Evolutionary conservation across 2,329 filamentous ascomycete species (phyloP), one percentile per base, ranked within the genome.

Genomic region (Diaporthe velutina): DNA sequence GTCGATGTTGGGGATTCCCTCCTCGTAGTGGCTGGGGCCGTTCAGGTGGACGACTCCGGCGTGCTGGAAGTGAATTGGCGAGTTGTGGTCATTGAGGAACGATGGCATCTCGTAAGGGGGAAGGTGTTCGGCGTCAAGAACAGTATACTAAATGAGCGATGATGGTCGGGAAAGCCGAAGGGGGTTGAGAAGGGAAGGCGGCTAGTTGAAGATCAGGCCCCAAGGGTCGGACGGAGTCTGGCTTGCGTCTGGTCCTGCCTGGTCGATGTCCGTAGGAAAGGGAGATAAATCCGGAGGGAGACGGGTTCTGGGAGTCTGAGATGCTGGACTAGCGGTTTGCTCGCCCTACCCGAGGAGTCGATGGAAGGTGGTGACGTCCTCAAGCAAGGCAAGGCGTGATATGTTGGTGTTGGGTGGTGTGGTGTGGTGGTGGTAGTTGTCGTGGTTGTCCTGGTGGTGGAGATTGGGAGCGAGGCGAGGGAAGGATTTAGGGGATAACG

Each of bases 51-150:
- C 81, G 74, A 88, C 81, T 77, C 86, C 85, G 75, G 83, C 79
- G 79, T 84, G 82, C 75, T 83, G 83, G 73, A 82, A 83, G 79
- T 85, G 85, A 77, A 84, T 82, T 77, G 82, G 83, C 78, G 83
- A 82, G 82, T 82, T 84, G 76, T 86, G 83, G 82, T 88, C 84
- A 81, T 85, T 84, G 78, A 89, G 80, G 81, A 89, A 90, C 77
- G 88, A 89, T 84, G 88, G 88, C 88, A 90, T 90, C 71, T 73
- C 74, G 73, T 70, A 70, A 3, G 48, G 57, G 35, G n/a, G 57
- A 28, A 7, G 42, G 28, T 38, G 54, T 48, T 22, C 48, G 48
- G 54, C 55, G 67, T 64, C 71, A 67, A 40, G 45, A 64, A 74
- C 72, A 58, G 54, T 74, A 70, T 74, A 72, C 60, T 72, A 70